Evolutionary conservation across 306 rosid species (phyloP).

Genomic region (Lupinus albus): DNA sequence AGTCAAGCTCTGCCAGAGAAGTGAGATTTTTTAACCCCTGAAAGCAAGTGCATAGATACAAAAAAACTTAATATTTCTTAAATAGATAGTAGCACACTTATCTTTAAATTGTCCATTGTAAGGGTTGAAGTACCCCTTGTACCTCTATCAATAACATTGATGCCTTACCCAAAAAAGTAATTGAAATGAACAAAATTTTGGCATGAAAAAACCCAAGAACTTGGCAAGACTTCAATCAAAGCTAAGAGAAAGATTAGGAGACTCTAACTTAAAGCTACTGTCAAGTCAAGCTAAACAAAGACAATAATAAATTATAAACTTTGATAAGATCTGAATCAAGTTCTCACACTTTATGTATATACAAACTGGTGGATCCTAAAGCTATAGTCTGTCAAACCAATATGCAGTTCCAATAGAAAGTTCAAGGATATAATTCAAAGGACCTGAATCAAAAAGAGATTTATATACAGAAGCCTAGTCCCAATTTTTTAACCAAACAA

Average conservation of each 20-base stretch:
- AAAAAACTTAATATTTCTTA: slow-evolving; percentile 5
- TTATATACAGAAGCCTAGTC: slow-evolving; percentile 27
- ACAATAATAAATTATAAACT: background rate
- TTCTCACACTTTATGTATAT: too few relatives aligned
- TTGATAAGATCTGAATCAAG: slow-evolving; percentile 3
- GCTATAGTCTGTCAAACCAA: slow-evolving; percentile 18
- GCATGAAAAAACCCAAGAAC: slow-evolving; percentile 18
- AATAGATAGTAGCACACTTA: background rate
- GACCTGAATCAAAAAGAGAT: slow-evolving; percentile 29
- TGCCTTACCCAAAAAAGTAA: background rate
- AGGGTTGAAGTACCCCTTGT: too few relatives aligned
- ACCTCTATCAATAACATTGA: too few relatives aligned
- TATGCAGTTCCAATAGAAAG: slow-evolving; percentile 10
- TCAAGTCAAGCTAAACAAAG: slow-evolving; percentile 20
- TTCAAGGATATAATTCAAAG: slow-evolving; percentile 26
- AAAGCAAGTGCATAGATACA: slow-evolving; percentile 38
- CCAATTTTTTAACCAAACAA: slow-evolving; percentile 13
- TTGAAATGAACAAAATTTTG: slow-evolving; percentile 8
- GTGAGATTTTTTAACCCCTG: slow-evolving; percentile 72
- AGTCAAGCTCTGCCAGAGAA: slow-evolving; percentile 76
- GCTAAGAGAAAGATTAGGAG: slow-evolving; percentile 15
- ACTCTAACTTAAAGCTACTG: slow-evolving; percentile 13
- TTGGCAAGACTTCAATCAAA: slow-evolving; percentile 3
- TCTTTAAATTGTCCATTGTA: too few relatives aligned
- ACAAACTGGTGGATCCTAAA: slow-evolving; percentile 22